A percentile compares a stretch with the other conserved stretches of the same genome.
These are phyloP conservation scores for Coprinopsis cinerea DNA, from an alignment of 768 basidiomycete genomes.

Conservation along the genomic window DNA sequence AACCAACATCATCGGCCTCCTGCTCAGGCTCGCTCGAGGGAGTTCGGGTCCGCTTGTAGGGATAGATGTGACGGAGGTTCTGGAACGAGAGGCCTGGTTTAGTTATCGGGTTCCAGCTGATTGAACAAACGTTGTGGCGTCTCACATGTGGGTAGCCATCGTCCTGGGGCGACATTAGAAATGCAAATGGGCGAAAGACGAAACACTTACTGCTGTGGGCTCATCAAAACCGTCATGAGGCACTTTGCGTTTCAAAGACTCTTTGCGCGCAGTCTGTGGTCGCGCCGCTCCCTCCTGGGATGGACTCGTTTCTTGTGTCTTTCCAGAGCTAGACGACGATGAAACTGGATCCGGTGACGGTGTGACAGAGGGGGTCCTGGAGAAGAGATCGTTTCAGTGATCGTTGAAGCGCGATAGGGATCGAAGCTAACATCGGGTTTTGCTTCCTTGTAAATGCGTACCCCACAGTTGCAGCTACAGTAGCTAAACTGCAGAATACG, in stretches of 20 bases:
- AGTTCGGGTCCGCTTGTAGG: constrained; percentile 32
- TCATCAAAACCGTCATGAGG: constrained; percentile 32
- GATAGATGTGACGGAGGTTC: constrained; percentile 46
- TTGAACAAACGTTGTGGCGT: not conserved
- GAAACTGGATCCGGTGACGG: not conserved
- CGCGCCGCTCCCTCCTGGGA: not conserved
- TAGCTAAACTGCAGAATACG: constrained; percentile 51
- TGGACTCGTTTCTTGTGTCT: not conserved
- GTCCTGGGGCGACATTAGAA: constrained; percentile 26
- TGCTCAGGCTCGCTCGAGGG: constrained; percentile 22
- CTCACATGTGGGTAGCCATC: constrained; percentile 42
- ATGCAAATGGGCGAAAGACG: constrained; percentile 2
- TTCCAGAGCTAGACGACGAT: constrained; percentile 3
- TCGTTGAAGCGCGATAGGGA: not conserved
- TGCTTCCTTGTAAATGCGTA: constrained; percentile 47
- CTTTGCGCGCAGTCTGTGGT: constrained; percentile 12
- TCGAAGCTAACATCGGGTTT: constrained; percentile 13
- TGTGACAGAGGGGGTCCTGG: not conserved
- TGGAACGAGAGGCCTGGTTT: constrained; percentile 15
- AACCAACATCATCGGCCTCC: constrained; percentile 1
- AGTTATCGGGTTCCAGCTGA: not conserved
- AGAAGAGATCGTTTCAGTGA: not conserved
- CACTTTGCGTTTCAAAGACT: constrained; percentile 27
- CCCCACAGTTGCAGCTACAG: constrained; percentile 54
- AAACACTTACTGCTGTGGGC: constrained; percentile 18